Percentiles rank a stretch among this genome's conserved stretches.
phyloP scores from a whole-genome alignment of 441 rosid species.

The Biscutella laevigata region DNA sequence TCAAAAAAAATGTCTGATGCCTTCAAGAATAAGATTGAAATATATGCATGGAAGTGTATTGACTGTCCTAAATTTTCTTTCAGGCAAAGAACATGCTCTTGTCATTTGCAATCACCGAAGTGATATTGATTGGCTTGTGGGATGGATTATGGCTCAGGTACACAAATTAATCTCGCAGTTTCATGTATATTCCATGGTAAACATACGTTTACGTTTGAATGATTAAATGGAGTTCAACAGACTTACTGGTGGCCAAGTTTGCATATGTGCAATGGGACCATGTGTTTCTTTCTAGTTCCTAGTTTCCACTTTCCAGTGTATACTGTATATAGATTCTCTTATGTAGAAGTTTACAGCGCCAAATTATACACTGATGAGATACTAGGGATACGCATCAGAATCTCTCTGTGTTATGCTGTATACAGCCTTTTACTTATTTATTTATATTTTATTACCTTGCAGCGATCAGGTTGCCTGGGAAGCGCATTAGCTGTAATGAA shows the following conservation, averaged over 20 bases:
- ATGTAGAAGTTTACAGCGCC: neutral
- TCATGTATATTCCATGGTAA: neutral
- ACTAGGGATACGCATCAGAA: conserved; percentile 1
- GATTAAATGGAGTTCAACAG: neutral
- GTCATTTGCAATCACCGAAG: conserved; percentile 57
- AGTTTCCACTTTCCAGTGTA: too few relatives aligned
- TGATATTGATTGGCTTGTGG: conserved; percentile 79
- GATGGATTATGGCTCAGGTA: conserved; percentile 67
- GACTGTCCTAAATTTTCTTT: conserved; percentile 2
- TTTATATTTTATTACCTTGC: conserved; percentile 19
- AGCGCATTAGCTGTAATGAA: conserved; percentile 69
- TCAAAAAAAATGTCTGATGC: neutral
- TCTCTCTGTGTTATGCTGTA: conserved; percentile 5
- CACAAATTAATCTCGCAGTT: neutral
- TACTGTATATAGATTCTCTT: neutral
- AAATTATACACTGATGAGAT: neutral
- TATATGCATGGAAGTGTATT: neutral
- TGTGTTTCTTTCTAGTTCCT: neutral
- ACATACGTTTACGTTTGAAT: neutral
- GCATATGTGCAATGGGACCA: neutral
- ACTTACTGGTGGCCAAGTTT: neutral
- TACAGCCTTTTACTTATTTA: neutral
- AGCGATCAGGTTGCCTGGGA: conserved; percentile 76
- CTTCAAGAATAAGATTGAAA: neutral
- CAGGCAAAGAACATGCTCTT: conserved; percentile 74